Evolutionary conservation across 2,329 filamentous ascomycete genomes (phyloP).

Genomic region (Pleurostoma richardsiae): DNA sequence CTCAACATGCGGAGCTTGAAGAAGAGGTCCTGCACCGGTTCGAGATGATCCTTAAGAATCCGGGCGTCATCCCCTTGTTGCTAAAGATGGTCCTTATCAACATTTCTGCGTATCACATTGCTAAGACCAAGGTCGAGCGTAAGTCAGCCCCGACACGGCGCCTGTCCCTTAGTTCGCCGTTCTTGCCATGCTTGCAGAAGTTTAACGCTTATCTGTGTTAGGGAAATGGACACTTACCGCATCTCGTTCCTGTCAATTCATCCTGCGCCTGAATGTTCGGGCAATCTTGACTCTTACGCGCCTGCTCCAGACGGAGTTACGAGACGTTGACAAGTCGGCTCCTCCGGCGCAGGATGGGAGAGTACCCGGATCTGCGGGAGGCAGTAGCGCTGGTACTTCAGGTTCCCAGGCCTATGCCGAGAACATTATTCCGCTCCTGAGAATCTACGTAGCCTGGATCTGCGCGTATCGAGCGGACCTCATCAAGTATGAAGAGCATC

Average conservation of each 20-base stretch:
- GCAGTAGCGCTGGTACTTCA: too few species aligned
- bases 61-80: slow-evolving; percentile 58
- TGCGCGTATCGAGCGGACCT: slow-evolving; percentile 40
- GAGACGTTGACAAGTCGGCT: slow-evolving; percentile 38
- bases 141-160: slow-evolving; percentile 15
- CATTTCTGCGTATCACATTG: slow-evolving; percentile 75
- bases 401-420: slow-evolving; percentile 31
- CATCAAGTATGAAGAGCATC: slow-evolving; percentile 35
- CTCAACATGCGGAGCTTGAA: slow-evolving; percentile 75
- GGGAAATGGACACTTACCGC: slow-evolving; percentile 40
- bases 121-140: slow-evolving; percentile 56
- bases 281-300: slow-evolving; percentile 70
- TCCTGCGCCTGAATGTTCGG: slow-evolving; percentile 72
- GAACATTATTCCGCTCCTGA: slow-evolving; percentile 44
- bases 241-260: slow-evolving; percentile 54
- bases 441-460: slow-evolving; percentile 51
- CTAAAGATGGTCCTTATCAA: slow-evolving; percentile 82
- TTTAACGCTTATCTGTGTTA: slow-evolving; percentile 15
- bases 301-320: slow-evolving; percentile 64
- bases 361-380: slow-evolving; percentile 12
- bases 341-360: slow-evolving; percentile 28
- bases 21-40: slow-evolving; percentile 78
- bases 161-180: background rate
- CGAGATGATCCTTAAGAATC: slow-evolving; percentile 65
- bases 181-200: slow-evolving; percentile 1